A percentile compares a stretch with the other conserved stretches of the same genome.
Conservation (phyloP, 768 basidiomycete genomes). For the Russula virescens region DNA sequence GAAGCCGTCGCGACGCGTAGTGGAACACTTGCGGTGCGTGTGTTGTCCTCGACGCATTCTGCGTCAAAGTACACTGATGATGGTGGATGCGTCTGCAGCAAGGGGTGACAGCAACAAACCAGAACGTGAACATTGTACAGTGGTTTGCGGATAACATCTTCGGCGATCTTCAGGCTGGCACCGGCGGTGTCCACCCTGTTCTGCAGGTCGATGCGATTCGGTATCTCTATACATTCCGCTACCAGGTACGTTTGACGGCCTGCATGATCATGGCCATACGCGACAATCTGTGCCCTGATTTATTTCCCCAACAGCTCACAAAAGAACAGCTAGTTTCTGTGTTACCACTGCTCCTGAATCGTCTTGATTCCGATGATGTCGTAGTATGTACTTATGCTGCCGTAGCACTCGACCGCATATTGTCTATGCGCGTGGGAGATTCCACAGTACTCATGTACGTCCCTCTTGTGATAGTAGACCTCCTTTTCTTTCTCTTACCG, state of each 20-base stretch:
- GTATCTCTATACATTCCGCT: conserved; percentile 92
- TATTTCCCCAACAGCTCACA: conserved; percentile 52
- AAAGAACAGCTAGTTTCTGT: conserved; percentile 92
- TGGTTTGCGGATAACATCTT: conserved; percentile 94
- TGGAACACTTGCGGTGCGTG: conserved; percentile 69
- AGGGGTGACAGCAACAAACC: conserved; percentile 90
- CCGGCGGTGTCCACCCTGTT: conserved; percentile 74
- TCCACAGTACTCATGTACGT: conserved; percentile 58
- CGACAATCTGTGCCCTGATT: not conserved
- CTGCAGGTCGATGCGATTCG: conserved; percentile 95
- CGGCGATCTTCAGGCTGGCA: conserved; percentile 70
- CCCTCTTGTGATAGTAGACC: not conserved
- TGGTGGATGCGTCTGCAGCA: conserved; percentile 41
- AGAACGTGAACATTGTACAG: conserved; percentile 86
- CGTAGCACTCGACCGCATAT: conserved; percentile 92
- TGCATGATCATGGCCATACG: not conserved
- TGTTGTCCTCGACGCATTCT: not conserved
- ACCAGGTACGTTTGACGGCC: conserved; percentile 53
- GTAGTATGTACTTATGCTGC: conserved; percentile 96
- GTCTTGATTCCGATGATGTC: conserved; percentile 78
- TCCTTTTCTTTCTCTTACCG: not conserved
- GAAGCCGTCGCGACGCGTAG: conserved; percentile 92
- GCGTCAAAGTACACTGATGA: not conserved
- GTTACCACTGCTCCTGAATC: conserved; percentile 76
- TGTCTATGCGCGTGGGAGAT: conserved; percentile 80